Percentiles rank a stretch among this genome's conserved stretches.
These are phyloP conservation scores for Cutaneotrichosporon sp. DNA, from an alignment of 1,284 basidiomycete species.

Conservation along the genomic window DNA sequence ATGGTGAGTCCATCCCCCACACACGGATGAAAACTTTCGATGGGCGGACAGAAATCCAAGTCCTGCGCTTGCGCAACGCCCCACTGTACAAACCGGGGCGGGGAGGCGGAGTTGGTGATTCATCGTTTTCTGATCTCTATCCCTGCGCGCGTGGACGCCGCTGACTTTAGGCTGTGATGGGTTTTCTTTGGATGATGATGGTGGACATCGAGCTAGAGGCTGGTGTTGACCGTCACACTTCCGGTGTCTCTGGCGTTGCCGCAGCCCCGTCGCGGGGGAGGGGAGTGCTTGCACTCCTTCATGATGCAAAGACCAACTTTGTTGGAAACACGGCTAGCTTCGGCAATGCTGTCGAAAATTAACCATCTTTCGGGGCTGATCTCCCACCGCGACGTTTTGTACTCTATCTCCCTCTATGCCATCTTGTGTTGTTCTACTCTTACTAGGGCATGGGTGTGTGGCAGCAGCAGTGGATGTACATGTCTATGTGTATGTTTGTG, in stretches of 20 bases:
- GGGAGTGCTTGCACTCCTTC: conserved; percentile 9
- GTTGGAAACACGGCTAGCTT: conserved; percentile 49
- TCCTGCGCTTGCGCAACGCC: conserved; percentile 44
- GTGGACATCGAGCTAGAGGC: conserved; percentile 1
- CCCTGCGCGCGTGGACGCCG: not conserved
- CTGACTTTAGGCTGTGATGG: not conserved
- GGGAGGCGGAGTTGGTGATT: conserved; percentile 46
- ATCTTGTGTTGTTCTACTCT: not conserved
- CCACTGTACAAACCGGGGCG: conserved; percentile 50
- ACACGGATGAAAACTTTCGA: conserved; percentile 45
- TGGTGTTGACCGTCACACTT: not conserved
- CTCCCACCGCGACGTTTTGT: conserved; percentile 6
- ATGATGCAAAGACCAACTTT: conserved; percentile 75
- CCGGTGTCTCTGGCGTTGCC: not conserved
- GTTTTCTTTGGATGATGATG: not conserved
- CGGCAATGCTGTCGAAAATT: conserved; percentile 73
- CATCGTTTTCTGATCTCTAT: conserved; percentile 45
- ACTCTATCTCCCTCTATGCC: not conserved
- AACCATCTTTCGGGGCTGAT: conserved; percentile 99
- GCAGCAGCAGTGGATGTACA: no score
- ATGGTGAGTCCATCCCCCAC: conserved; percentile 6
- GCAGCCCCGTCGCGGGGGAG: conserved; percentile 7
- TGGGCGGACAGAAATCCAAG: conserved; percentile 48
- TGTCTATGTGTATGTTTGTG: not conserved
- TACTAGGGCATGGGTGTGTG: not conserved